A percentile compares a stretch with the other conserved stretches of the same genome.
These are phyloP conservation scores for Lenzites betulinus DNA, from an alignment of 768 basidiomycete species.

Conservation along the genomic window DNA sequence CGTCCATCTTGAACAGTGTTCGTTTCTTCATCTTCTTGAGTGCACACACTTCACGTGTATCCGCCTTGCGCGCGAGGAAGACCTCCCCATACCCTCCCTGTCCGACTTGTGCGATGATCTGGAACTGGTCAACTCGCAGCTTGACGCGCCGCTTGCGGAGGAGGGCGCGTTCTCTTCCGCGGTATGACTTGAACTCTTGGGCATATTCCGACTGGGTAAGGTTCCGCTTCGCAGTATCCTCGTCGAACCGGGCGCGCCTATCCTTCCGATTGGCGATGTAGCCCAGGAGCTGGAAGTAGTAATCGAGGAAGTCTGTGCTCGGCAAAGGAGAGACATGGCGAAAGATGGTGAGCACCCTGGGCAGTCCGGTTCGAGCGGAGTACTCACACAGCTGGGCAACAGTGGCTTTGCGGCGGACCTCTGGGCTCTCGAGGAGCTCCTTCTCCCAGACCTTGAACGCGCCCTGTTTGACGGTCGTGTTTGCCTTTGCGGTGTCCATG, in stretches of 20 bases:
- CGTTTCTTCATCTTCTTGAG: slow-evolving; percentile 97
- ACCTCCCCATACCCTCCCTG: slow-evolving; percentile 99
- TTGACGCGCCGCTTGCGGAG: slow-evolving; percentile 93
- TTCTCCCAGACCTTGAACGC: slow-evolving; percentile 81
- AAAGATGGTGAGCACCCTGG: too few species aligned
- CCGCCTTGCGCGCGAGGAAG: slow-evolving; percentile 91
- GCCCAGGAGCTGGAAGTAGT: slow-evolving; percentile 94
- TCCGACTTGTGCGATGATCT: slow-evolving; percentile 97
- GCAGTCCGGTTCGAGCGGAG: neutral
- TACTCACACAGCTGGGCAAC: slow-evolving; percentile 93
- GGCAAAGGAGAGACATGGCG: too few species aligned
- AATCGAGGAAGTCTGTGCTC: slow-evolving; percentile 88
- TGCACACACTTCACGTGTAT: slow-evolving; percentile 95
- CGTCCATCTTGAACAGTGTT: slow-evolving; percentile 97
- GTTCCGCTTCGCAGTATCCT: slow-evolving; percentile 72
- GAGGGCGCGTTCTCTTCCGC: slow-evolving; percentile 89
- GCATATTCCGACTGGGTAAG: slow-evolving; percentile 55
- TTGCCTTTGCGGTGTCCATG: slow-evolving; percentile 67
- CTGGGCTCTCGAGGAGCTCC: slow-evolving; percentile 78
- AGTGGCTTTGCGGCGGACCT: slow-evolving; percentile 93
- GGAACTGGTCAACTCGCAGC: slow-evolving; percentile 91
- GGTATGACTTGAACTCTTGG: slow-evolving; percentile 91
- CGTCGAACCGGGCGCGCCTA: slow-evolving; percentile 79
- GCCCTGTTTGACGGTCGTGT: slow-evolving; percentile 53
- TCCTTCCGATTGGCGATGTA: slow-evolving; percentile 88